Evolutionary conservation across 164 flowering plant species (phyloP), one percentile per base, ranked within the genome.

Genomic region (Litsea cubeba): DNA sequence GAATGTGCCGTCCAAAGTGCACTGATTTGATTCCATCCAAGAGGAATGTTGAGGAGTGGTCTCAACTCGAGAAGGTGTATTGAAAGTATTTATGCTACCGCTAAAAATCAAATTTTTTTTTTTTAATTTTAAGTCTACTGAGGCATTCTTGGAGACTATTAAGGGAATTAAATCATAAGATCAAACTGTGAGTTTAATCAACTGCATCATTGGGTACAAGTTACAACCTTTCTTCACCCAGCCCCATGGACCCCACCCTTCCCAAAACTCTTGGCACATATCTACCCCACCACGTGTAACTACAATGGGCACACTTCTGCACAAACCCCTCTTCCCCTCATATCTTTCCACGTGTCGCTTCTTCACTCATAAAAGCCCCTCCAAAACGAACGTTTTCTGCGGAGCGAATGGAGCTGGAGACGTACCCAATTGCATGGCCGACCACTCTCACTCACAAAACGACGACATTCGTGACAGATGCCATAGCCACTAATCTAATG

Each of bases 1-100:
- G 6, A 4, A 30, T 4, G 35, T 30, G 35, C 4, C 35, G 6
- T 30, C 5, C 5, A 30, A 30, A 30, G 5, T 30, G 5, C 32
- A 30, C 5, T 0, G 1, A 30, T 30, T 30, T 5, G 35, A 5
- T 30, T 30, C 6, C 0, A 0, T 30, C 1, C 0, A 30, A 0
- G 35, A 0, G 0, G 5, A 30, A 5, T 4, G 35, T 30, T 30
- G 35, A 5, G 0, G 35, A 30, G 35, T 30, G 5, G 5, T 30
- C 5, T 30, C 1, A 5, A 30, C 5, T 4, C 5, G 32, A 3
- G 32, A 30, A 0, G 0, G 1, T 0, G 32, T 3, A 30, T 30
- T 30, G 32, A 30, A 30, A 30, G 5, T 30, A 30, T 30, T 30
- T 3, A 30, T 0, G 35, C 2, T 4, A 23, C n/a, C 0, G 3